These are phyloP conservation scores for Forsythia suspensa DNA, from an alignment of 257 asterid genomes.

Conservation along the genomic window DNA sequence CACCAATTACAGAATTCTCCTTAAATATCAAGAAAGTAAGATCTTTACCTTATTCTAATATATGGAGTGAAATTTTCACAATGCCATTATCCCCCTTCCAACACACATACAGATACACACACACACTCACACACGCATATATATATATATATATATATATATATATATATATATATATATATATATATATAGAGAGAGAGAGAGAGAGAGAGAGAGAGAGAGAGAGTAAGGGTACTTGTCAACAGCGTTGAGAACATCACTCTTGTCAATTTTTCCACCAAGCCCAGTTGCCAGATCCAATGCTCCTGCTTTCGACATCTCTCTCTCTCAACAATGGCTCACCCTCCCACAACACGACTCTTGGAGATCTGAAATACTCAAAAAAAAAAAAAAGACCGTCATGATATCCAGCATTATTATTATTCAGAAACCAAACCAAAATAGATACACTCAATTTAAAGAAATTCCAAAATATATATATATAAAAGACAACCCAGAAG, in stretches of 20 bases:
- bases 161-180: neutral
- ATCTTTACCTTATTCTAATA: too few relatives aligned
- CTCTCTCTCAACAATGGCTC: constrained; percentile 19
- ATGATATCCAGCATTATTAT: neutral
- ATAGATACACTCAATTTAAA: neutral
- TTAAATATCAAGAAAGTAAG: too few relatives aligned
- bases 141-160: neutral
- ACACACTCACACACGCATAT: neutral
- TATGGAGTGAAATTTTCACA: too few relatives aligned
- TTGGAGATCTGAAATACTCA: constrained; percentile 39
- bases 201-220: neutral
- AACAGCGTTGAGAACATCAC: constrained; percentile 79
- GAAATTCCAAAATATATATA: neutral
- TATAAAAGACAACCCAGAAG: neutral
- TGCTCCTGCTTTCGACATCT: constrained; percentile 73
- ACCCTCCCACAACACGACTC: constrained; percentile 24
- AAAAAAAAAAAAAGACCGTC: neutral
- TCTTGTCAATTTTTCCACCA: constrained; percentile 82
- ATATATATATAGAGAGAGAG: too few relatives aligned
- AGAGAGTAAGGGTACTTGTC: constrained; percentile 48
- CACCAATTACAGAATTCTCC: too few relatives aligned
- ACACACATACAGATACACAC: neutral
- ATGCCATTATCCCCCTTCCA: neutral
- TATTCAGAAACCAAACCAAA: neutral
- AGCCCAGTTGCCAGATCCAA: constrained; percentile 91